Evolutionary conservation across 2,329 filamentous ascomycete species (phyloP).

Genomic region (Coniochaeta sp.): DNA sequence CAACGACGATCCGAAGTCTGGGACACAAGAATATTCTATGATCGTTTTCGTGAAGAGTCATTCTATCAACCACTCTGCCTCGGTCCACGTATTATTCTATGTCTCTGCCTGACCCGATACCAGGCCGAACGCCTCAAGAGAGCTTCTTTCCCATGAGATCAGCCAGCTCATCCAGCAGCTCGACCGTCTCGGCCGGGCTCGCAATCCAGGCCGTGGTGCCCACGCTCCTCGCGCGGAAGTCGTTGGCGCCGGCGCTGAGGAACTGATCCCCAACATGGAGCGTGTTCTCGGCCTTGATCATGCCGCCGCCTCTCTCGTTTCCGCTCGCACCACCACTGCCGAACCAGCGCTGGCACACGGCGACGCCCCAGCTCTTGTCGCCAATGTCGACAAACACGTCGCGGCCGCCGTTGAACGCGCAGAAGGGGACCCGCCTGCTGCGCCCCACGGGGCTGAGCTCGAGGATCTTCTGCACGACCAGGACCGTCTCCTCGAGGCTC

Average conservation of each 20-base stretch:
- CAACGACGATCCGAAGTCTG: background rate
- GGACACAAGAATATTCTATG: background rate
- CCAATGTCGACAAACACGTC: slow-evolving; percentile 99
- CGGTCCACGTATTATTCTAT: background rate
- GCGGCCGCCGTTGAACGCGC: slow-evolving; percentile 95
- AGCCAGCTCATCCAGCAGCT: slow-evolving; percentile 76
- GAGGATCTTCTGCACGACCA: slow-evolving; percentile 87
- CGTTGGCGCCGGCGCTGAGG: slow-evolving; percentile 87
- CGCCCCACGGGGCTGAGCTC: slow-evolving; percentile 69
- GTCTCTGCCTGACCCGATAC: background rate
- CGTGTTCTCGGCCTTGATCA: slow-evolving; percentile 67
- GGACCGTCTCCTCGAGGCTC: slow-evolving; percentile 88
- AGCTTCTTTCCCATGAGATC: slow-evolving; percentile 45
- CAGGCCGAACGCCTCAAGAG: slow-evolving; percentile 9
- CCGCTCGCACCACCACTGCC: slow-evolving; percentile 39
- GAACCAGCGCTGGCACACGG: slow-evolving; percentile 88
- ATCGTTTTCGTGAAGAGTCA: background rate
- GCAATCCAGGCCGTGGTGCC: slow-evolving; percentile 98
- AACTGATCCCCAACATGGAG: slow-evolving; percentile 97
- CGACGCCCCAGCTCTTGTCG: slow-evolving; percentile 93
- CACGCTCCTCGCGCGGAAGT: slow-evolving; percentile 89
- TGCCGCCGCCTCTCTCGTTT: slow-evolving; percentile 7
- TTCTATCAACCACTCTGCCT: background rate
- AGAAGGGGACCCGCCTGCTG: slow-evolving; percentile 64
- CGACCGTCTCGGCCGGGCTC: slow-evolving; percentile 82